Conservation (phyloP, 768 basidiomycete genomes). For the Boletus insuetus region DNA sequence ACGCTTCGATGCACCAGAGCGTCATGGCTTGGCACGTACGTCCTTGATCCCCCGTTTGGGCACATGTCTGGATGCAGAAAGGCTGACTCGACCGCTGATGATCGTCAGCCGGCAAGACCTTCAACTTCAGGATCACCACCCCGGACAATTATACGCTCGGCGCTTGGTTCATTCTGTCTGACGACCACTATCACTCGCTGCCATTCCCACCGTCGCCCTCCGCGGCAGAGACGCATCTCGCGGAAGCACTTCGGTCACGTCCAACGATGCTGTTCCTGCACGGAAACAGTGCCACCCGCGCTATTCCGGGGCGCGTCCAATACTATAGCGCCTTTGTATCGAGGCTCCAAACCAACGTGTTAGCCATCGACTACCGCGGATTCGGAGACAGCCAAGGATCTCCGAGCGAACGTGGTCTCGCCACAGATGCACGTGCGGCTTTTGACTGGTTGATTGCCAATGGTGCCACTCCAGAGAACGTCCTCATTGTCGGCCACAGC, state of each 20-base stretch:
- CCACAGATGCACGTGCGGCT: slow-evolving; percentile 69
- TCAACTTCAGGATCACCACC: slow-evolving; percentile 68
- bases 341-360: slow-evolving; percentile 67
- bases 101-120: slow-evolving; percentile 66
- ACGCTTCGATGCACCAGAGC: slow-evolving; percentile 66
- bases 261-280: slow-evolving; percentile 93
- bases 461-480: slow-evolving; percentile 54
- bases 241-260: slow-evolving; percentile 48
- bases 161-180: slow-evolving; percentile 81
- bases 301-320: slow-evolving; percentile 60
- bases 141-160: slow-evolving; percentile 78
- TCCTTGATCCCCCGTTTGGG: neutral
- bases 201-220: slow-evolving; percentile 37
- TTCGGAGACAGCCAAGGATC: slow-evolving; percentile 82
- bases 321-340: slow-evolving; percentile 66
- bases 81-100: neutral
- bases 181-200: slow-evolving; percentile 55
- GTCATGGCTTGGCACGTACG: slow-evolving; percentile 79
- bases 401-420: slow-evolving; percentile 74
- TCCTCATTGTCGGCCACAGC: slow-evolving; percentile 83
- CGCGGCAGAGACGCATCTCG: slow-evolving; percentile 42
- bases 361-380: slow-evolving; percentile 90
- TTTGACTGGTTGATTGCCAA: slow-evolving; percentile 73
- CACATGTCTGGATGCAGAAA: too few species aligned
- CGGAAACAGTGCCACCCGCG: slow-evolving; percentile 85